phyloP scores from a whole-genome alignment of 805 yeast genomes.

The Kodamaea leandrae region DNA sequence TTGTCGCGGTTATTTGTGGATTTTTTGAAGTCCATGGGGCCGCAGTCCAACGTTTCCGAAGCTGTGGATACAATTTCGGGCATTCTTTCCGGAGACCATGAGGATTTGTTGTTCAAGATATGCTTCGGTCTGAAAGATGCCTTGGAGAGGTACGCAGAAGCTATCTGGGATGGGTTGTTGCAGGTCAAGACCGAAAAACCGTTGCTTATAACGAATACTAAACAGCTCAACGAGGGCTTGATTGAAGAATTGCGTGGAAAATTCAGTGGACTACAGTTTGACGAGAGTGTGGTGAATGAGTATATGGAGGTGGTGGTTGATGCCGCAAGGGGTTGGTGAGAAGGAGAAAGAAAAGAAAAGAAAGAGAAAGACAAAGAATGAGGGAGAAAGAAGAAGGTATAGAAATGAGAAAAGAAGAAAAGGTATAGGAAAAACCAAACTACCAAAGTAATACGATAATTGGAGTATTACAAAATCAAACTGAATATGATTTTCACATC shows the following conservation, averaged over 20 bases:
- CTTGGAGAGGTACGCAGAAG: slow-evolving; percentile 20
- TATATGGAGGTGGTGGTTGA: slow-evolving; percentile 23
- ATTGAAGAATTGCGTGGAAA: slow-evolving; percentile 14
- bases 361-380: no score
- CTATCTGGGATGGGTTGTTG: slow-evolving; percentile 25
- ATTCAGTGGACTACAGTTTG: slow-evolving; percentile 22
- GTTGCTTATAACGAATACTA: slow-evolving; percentile 16
- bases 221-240: slow-evolving; percentile 19
- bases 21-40: slow-evolving; percentile 1
- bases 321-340: no score
- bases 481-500: no score
- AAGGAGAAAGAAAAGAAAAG: no score
- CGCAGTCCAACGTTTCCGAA: not conserved
- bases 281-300: slow-evolving; percentile 18
- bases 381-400: no score
- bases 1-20: not conserved
- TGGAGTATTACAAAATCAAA: no score
- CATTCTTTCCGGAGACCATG: slow-evolving; percentile 6
- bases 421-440: no score
- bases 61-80: slow-evolving; percentile 1
- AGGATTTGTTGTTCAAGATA: slow-evolving; percentile 18
- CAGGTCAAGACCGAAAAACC: slow-evolving; percentile 7
- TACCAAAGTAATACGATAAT: no score
- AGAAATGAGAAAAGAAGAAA: no score
- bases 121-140: slow-evolving; percentile 28